Base-by-base conservation (phyloP, 768 basidiomycete genomes). In the Mycena galericulata region DNA sequence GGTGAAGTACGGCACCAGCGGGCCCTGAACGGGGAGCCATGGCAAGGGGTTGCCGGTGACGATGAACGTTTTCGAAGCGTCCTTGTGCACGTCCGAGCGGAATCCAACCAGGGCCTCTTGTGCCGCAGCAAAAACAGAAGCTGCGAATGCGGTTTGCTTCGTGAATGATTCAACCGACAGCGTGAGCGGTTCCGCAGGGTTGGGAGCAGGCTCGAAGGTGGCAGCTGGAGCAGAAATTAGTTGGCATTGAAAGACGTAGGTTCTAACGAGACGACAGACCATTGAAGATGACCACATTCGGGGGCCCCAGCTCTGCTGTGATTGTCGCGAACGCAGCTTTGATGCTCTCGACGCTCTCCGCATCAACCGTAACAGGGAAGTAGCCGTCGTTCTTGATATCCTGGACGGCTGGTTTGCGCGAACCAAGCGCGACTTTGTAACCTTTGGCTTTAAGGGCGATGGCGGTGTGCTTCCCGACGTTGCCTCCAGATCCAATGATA, bases 241-340 rank as follows among this genome's bases (percentile, higher is more conserved):
- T 46, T 8, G 22, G 15, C 20, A 3, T 22, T 8, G 8, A 18
- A 20, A 17, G 41, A n/a, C 5, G 17, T 5, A 43, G 41, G 6
- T 7, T 43, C 18, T 43, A n/a, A 17, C 6, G 41, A 38, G 36
- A 32, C 9, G 4, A 60, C 47, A 68, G 77, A 67, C 85, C 84
- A 65, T 86, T 87, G 70, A 80, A 85, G 34, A 86, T 74, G 11
- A 87, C 84, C 53, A 85, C 74, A 45, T 84, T 85, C 8, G 85
- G 71, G 17, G 79, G 74, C 7, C 84, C 86, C 56, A 86, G 80
- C 20, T 75, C 72, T 45, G 74, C 72, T 27, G 79, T 69, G 15
- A 83, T 80, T 40, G 67, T 59, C 27, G 75, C 74, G 69, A 87
- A 86, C 0, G 81, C 84, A 1, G 69, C 53, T 30, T 61, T 68